Conservation (phyloP, 2,329 filamentous ascomycete species). For the Alternaria postmessia region DNA sequence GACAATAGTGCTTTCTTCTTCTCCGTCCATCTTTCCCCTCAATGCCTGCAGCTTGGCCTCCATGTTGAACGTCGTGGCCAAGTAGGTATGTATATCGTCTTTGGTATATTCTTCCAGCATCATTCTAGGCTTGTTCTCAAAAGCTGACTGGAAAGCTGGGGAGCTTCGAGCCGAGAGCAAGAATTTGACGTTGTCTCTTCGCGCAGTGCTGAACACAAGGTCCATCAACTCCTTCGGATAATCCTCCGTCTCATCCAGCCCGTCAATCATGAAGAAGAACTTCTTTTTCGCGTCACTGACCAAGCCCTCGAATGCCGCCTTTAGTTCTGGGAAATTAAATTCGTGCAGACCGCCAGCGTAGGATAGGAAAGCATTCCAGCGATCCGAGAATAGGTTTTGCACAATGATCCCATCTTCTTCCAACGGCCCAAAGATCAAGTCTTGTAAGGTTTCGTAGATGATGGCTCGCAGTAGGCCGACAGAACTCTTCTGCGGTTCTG, state of each 20-base stretch:
- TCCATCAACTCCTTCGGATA: constrained; percentile 32
- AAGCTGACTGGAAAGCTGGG: constrained; percentile 30
- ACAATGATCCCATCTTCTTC: constrained; percentile 36
- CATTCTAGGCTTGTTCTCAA: constrained; percentile 32
- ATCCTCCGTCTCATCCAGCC: constrained; percentile 41
- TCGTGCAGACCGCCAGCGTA: constrained; percentile 38
- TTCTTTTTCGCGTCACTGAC: constrained; percentile 39
- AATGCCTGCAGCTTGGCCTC: constrained; percentile 26
- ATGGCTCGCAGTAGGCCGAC: constrained; percentile 36
- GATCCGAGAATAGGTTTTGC: constrained; percentile 36
- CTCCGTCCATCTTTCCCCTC: constrained; percentile 29
- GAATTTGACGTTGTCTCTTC: constrained; percentile 43
- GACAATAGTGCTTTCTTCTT: constrained; percentile 32
- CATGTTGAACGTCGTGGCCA: constrained; percentile 15
- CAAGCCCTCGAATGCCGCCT: constrained; percentile 36
- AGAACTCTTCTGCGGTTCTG: constrained; percentile 37
- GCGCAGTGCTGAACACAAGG: constrained; percentile 24
- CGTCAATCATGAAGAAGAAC: constrained; percentile 45
- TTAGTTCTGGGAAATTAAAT: constrained; percentile 33
- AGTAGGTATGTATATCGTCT: constrained; percentile 30
- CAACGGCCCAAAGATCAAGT: constrained; percentile 43
- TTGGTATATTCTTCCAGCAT: constrained; percentile 33
- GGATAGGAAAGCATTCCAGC: constrained; percentile 41
- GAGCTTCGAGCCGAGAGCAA: constrained; percentile 40
- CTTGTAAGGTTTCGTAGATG: constrained; percentile 42